Evolutionary conservation across 202 grass and related monocot genomes (phyloP).

Genomic region (Zizania palustris): DNA sequence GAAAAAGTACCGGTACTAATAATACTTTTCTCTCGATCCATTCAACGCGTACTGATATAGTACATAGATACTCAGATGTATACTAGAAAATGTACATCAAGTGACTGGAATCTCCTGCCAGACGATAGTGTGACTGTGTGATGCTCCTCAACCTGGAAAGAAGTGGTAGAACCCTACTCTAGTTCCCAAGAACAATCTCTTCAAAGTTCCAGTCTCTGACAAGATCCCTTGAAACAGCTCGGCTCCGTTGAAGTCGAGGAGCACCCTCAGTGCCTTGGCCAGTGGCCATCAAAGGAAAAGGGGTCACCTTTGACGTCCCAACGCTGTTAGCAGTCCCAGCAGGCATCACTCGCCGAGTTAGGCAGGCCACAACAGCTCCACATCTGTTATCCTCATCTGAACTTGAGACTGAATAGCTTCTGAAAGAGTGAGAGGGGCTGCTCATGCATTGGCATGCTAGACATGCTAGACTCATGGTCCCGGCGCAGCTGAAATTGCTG

Average conservation of each 20-base stretch:
- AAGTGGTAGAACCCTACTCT: conserved; percentile 37
- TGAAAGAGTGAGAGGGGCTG: conserved; percentile 77
- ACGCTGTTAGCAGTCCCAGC: conserved; percentile 37
- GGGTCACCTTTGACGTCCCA: conserved; percentile 72
- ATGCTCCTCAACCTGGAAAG: conserved; percentile 36
- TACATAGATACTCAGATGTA: conserved; percentile 38
- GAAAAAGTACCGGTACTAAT: neutral
- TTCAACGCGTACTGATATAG: conserved; percentile 23
- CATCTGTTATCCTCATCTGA: conserved; percentile 73
- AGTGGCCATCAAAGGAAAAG: conserved; percentile 56
- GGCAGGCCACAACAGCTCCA: conserved; percentile 57
- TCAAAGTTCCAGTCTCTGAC: conserved; percentile 96
- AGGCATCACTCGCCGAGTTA: conserved; percentile 54
- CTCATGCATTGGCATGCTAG: conserved; percentile 80
- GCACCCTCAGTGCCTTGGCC: conserved; percentile 49
- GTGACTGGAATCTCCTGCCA: conserved; percentile 21
- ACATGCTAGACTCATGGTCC: conserved; percentile 75
- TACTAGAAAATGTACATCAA: conserved; percentile 52
- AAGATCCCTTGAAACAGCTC: conserved; percentile 78
- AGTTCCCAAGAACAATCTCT: conserved; percentile 59
- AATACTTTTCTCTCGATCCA: conserved; percentile 14
- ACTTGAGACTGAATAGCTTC: conserved; percentile 86
- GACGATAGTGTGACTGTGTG: conserved; percentile 27
- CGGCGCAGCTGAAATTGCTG: neutral
- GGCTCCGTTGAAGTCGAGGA: conserved; percentile 76